Evolutionary conservation across 208 protist genomes (phyloP).

Genomic region (Acanthamoeba castellanii): DNA sequence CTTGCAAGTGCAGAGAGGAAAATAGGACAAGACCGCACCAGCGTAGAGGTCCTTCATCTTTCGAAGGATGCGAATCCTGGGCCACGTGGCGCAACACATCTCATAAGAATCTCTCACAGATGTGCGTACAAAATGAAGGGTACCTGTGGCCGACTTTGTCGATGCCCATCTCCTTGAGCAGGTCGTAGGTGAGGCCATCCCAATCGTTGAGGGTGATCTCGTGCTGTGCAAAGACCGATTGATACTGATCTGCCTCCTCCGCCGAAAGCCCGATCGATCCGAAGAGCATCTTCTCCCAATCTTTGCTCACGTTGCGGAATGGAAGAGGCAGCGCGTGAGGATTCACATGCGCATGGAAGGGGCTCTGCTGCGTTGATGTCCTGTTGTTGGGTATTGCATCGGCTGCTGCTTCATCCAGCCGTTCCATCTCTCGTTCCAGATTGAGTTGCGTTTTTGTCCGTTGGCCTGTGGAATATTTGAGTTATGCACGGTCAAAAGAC

Average conservation of each 20-base stretch:
- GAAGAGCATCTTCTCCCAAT: neutral
- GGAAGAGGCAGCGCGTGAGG: no score
- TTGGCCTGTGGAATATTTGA: neutral
- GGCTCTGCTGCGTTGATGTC: no score
- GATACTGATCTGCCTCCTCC: neutral
- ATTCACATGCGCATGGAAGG: no score
- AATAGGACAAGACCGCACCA: neutral
- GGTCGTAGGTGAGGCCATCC: constrained; percentile 33
- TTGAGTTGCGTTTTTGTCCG: neutral
- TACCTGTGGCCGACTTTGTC: neutral
- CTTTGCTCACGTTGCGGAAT: neutral
- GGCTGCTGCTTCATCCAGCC: no score
- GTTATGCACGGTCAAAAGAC: no score
- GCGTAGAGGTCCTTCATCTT: constrained; percentile 15
- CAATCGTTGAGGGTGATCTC: constrained; percentile 25
- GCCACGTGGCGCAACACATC: no score
- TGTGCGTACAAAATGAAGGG: neutral
- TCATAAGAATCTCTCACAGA: no score
- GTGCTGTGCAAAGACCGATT: neutral
- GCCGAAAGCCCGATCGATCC: constrained; percentile 13
- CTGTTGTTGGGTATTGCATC: no score
- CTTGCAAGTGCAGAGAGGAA: neutral
- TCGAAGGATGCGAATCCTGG: neutral
- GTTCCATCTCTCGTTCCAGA: no score
- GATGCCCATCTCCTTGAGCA: neutral